phyloP scores from a whole-genome alignment of 768 basidiomycete genomes.

The Russula vinacea region DNA sequence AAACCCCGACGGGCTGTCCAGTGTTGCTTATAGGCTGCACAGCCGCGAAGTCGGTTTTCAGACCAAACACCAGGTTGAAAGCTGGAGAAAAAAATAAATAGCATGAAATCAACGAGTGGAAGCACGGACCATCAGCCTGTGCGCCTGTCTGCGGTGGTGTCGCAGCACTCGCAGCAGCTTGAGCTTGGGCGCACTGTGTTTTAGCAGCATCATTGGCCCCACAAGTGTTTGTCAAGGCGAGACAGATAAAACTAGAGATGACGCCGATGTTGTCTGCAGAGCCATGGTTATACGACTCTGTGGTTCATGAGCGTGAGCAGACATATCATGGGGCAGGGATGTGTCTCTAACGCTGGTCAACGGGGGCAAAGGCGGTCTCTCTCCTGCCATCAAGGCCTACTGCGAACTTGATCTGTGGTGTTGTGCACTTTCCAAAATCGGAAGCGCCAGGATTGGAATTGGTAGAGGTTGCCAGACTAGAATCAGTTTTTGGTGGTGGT shows the following conservation, averaged over 20 bases:
- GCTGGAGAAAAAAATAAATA: constrained; percentile 28
- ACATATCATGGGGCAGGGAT: not conserved
- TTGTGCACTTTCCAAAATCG: constrained; percentile 55
- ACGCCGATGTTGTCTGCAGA: constrained; percentile 38
- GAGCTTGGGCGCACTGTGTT: constrained; percentile 42
- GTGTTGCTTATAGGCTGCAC: constrained; percentile 47
- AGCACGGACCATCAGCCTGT: constrained; percentile 46
- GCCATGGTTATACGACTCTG: constrained; percentile 22
- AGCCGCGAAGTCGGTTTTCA: constrained; percentile 49
- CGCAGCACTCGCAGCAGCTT: constrained; percentile 43
- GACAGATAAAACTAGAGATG: constrained; percentile 55
- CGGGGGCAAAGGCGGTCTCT: constrained; percentile 56
- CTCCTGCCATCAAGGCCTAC: constrained; percentile 50
- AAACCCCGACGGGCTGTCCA: constrained; percentile 39
- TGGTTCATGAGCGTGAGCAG: not conserved
- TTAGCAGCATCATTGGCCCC: constrained; percentile 48
- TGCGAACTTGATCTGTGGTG: constrained; percentile 54
- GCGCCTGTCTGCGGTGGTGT: constrained; percentile 39
- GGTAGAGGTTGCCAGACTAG: constrained; percentile 2
- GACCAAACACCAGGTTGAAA: constrained; percentile 59
- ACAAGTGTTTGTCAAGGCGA: constrained; percentile 48
- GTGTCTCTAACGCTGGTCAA: constrained; percentile 35
- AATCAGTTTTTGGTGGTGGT: too few relatives aligned
- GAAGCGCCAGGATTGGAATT: constrained; percentile 13
- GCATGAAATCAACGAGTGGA: not conserved